Evolutionary conservation across 73 alveolate species (phyloP).

Genomic region (Paramecium octaurelia): DNA sequence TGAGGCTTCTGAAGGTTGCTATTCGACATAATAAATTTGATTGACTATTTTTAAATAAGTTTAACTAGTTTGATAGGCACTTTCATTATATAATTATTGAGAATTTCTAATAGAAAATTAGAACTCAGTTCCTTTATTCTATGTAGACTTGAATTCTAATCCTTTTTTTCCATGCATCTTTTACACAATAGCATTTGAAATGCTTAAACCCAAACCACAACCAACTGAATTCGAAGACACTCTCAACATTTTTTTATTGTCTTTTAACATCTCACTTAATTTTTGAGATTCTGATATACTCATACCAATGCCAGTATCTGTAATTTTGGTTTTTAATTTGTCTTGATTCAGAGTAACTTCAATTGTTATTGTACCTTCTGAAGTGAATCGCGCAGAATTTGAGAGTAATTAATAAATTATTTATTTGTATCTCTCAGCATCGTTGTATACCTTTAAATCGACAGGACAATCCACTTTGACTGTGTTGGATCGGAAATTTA

Average conservation of each 20-base stretch:
- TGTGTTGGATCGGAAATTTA: neutral
- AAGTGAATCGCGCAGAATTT: conserved; percentile 20
- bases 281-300: neutral
- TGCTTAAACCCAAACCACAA: conserved; percentile 25
- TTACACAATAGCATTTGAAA: conserved; percentile 9
- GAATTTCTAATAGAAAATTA: neutral
- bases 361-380: neutral
- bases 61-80: neutral
- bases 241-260: neutral
- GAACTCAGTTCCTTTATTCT: neutral
- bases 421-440: conserved; percentile 9
- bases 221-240: conserved; percentile 20
- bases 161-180: conserved; percentile 47
- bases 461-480: neutral
- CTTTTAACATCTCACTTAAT: conserved; percentile 12
- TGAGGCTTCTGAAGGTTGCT: neutral
- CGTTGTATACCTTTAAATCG: neutral
- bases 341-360: neutral
- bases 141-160: neutral
- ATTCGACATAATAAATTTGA: neutral
- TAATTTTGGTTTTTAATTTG: neutral
- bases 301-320: conserved; percentile 31
- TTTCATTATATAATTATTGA: neutral
- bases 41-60: neutral
- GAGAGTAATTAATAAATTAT: conserved; percentile 15